Evolutionary conservation across 2,329 filamentous ascomycete species (phyloP).

Genomic region (Cladophialophora yegresii): DNA sequence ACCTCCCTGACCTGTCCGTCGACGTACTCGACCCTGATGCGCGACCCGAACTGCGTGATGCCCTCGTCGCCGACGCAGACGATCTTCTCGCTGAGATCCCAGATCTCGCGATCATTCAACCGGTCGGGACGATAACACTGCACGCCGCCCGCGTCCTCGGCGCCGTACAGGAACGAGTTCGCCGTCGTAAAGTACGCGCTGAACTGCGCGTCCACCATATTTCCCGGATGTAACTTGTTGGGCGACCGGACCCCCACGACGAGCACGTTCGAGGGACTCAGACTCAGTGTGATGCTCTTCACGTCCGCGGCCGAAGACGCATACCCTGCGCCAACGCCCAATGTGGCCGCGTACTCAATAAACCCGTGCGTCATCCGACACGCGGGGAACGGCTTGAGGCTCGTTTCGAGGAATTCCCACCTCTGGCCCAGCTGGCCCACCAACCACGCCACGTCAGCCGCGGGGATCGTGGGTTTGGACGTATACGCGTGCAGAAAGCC

Average conservation of each 20-base stretch:
- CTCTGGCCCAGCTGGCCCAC: slow-evolving; percentile 22
- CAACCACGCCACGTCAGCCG: slow-evolving; percentile 18
- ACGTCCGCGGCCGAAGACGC: slow-evolving; percentile 16
- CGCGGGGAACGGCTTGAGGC: slow-evolving; percentile 34
- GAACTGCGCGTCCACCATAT: slow-evolving; percentile 43
- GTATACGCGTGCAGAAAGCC: slow-evolving; percentile 35
- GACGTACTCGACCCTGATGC: slow-evolving; percentile 28
- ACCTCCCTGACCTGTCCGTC: slow-evolving; percentile 26
- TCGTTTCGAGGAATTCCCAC: slow-evolving; percentile 34
- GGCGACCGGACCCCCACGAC: slow-evolving; percentile 42
- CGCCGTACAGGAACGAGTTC: slow-evolving; percentile 31
- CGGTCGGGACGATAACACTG: slow-evolving; percentile 25
- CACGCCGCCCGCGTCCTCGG: slow-evolving; percentile 19
- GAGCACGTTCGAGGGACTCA: slow-evolving; percentile 30
- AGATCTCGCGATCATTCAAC: slow-evolving; percentile 25
- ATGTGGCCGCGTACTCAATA: slow-evolving; percentile 30
- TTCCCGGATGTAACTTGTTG: slow-evolving; percentile 43
- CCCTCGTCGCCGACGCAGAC: slow-evolving; percentile 26
- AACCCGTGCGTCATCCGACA: slow-evolving; percentile 36
- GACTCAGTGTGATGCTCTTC: slow-evolving; percentile 21
- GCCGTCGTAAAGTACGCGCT: slow-evolving; percentile 43
- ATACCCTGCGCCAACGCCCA: slow-evolving; percentile 13
- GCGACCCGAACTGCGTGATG: slow-evolving; percentile 27
- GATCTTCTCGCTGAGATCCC: slow-evolving; percentile 29
- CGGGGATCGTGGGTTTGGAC: slow-evolving; percentile 17